A percentile compares a stretch with the other conserved stretches of the same genome.
Conservation (phyloP, 176 grass and related monocot genomes). For the Carex cristatella region DNA sequence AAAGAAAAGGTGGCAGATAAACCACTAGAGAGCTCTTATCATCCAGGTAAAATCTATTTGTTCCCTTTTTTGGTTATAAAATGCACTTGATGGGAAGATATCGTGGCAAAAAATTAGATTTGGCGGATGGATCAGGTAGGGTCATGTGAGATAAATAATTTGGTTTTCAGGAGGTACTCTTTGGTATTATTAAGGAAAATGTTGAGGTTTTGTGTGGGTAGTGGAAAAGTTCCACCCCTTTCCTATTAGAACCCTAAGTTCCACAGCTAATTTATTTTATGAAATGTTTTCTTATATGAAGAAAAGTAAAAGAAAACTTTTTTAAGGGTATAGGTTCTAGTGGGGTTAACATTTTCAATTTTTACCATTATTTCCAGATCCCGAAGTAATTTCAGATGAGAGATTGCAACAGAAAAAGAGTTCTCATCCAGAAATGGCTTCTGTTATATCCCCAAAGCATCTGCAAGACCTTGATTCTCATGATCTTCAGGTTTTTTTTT, state of each 20-base stretch:
- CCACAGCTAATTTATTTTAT: background rate
- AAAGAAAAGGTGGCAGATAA: background rate
- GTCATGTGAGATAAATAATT: background rate
- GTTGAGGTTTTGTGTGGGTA: background rate
- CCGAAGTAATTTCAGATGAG: constrained; percentile 10
- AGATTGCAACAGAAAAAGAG: constrained; percentile 10
- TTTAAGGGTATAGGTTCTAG: background rate
- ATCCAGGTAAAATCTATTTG: background rate
- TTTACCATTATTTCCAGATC: background rate
- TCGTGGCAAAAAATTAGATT: background rate
- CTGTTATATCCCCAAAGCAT: constrained; percentile 10
- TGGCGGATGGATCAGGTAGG: background rate
- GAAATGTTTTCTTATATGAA: background rate
- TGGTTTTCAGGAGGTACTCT: background rate
- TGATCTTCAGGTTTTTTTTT: constrained; percentile 25
- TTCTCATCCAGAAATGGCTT: constrained; percentile 22
- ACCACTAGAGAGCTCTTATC: background rate
- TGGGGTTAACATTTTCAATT: constrained; percentile 15
- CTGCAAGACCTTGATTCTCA: constrained; percentile 23
- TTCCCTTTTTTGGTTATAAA: background rate
- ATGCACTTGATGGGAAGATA: background rate
- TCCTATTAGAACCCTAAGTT: background rate
- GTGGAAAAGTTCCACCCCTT: background rate
- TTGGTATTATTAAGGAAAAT: background rate
- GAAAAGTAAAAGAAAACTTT: background rate